phyloP scores from a whole-genome alignment of 179 eudicot species.

The Beta macrorhiza region DNA sequence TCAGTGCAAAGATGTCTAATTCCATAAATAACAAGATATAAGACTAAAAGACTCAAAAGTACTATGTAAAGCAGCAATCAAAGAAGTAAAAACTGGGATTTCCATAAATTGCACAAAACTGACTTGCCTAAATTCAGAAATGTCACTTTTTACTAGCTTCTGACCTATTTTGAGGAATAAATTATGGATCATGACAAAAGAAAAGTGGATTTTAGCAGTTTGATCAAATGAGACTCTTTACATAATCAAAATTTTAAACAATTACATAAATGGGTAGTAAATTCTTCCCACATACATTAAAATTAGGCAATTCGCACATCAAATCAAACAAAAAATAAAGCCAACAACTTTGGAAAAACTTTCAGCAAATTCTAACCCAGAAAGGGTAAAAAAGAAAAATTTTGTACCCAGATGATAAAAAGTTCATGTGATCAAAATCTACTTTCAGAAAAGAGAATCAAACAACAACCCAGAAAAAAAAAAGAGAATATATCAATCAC shows the following conservation, averaged over 20 bases:
- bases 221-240: conserved; percentile 6
- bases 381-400: background rate
- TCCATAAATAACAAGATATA: background rate
- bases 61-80: conserved; percentile 2
- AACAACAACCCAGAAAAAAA: background rate
- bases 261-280: background rate
- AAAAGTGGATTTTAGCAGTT: background rate
- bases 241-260: background rate
- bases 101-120: conserved; percentile 17
- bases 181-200: conserved; percentile 3
- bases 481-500: background rate
- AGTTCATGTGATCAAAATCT: conserved; percentile 1
- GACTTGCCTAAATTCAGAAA: background rate
- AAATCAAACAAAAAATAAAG: background rate
- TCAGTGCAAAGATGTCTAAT: conserved; percentile 5
- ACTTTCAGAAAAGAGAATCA: background rate
- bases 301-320: background rate
- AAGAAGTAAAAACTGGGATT: background rate
- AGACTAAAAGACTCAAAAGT: background rate
- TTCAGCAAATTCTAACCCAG: too few relatives aligned
- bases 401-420: background rate
- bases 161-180: background rate
- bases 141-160: conserved; percentile 1
- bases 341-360: background rate
- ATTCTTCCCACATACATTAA: background rate